phyloP scores from a whole-genome alignment of 2,329 filamentous ascomycete genomes.

The Penicillium corylophilum region DNA sequence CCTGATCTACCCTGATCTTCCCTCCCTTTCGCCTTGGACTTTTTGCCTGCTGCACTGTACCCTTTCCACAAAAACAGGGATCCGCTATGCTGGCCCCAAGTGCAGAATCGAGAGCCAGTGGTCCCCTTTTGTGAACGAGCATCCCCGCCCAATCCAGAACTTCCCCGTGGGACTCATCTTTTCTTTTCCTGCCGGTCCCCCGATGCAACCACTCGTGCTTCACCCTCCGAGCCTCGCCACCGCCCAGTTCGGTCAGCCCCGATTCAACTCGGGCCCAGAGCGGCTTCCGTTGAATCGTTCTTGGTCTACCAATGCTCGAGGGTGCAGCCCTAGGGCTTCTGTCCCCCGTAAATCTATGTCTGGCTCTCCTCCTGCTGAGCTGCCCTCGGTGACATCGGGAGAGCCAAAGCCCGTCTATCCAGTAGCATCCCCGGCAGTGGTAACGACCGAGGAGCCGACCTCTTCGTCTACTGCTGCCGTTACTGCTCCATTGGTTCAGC shows the following conservation, averaged over 20 bases:
- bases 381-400: constrained; percentile 39
- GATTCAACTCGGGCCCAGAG: constrained; percentile 36
- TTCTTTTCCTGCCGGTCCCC: constrained; percentile 19
- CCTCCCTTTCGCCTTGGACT: constrained; percentile 8
- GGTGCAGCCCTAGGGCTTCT: constrained; percentile 40
- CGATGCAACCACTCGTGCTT: constrained; percentile 45
- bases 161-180: background rate
- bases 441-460: constrained; percentile 12
- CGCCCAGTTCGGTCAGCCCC: constrained; percentile 37
- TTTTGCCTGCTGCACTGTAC: constrained; percentile 3
- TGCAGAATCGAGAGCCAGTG: constrained; percentile 18
- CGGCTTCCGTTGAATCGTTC: constrained; percentile 34
- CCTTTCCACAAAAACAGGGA: constrained; percentile 7
- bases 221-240: constrained; percentile 38
- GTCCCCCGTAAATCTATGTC: constrained; percentile 46
- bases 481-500: constrained; percentile 14
- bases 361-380: constrained; percentile 39
- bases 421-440: constrained; percentile 24
- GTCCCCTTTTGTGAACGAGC: constrained; percentile 27
- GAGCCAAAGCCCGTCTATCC: constrained; percentile 33
- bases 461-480: constrained; percentile 13
- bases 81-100: constrained; percentile 30
- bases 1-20: background rate
- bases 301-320: constrained; percentile 39
- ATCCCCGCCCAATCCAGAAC: constrained; percentile 5